Conservation (phyloP, 306 rosid species). For the Dryas octopetala region DNA sequence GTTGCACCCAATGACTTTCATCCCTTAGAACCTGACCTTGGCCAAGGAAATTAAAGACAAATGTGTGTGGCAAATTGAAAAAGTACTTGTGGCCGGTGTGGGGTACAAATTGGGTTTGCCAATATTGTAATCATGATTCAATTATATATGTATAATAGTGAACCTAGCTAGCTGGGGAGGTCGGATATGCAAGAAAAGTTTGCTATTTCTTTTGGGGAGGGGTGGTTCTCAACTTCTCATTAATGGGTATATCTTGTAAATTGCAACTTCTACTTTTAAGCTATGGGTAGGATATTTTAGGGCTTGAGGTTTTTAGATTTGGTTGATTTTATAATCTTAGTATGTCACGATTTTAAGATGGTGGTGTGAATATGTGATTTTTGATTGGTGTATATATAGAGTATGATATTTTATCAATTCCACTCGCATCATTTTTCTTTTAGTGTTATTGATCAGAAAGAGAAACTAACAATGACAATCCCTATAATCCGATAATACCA, state of each 20-base stretch:
- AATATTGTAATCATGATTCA: neutral
- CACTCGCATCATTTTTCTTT: conserved; percentile 6
- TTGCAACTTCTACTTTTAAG: conserved; percentile 12
- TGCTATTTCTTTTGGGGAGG: neutral
- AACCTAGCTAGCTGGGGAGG: neutral
- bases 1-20: too few relatives aligned
- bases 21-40: neutral
- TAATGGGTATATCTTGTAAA: conserved; percentile 36
- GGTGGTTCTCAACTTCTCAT: neutral
- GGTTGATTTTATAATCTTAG: neutral
- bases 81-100: too few relatives aligned
- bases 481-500: too few relatives aligned
- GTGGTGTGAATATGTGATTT: conserved; percentile 18
- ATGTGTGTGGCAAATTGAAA: too few relatives aligned
- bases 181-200: neutral
- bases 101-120: neutral
- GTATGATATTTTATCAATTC: conserved; percentile 23
- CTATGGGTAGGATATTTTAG: conserved; percentile 30
- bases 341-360: neutral
- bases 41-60: neutral
- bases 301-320: conserved; percentile 10
- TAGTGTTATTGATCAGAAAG: too few relatives aligned
- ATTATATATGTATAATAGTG: neutral
- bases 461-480: too few relatives aligned
- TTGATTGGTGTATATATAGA: conserved; percentile 1